Evolutionary conservation across 2,329 filamentous ascomycete species (phyloP), one percentile per base, ranked within the genome.

Genomic region (Cladosporium colombiae): DNA sequence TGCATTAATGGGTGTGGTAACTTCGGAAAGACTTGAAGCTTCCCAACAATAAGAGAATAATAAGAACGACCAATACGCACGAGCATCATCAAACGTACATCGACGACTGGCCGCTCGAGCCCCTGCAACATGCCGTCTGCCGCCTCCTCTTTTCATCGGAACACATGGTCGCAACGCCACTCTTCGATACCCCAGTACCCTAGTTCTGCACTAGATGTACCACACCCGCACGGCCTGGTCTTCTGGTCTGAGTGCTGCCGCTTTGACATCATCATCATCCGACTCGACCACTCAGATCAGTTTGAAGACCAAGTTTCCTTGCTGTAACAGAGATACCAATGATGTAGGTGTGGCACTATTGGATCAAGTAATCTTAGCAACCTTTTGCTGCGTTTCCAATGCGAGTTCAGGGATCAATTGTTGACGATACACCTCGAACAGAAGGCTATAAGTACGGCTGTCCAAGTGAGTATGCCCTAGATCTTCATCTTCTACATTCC

Each of bases 211-310:
- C 33, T 56, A 56, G 29, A 56, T 13, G 25, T 13, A 18, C 25
- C 29, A 33, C 29, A 4, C 23, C 4, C 25, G 56, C 25, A 46
- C 56, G 37, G 37, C 23, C 56, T 59, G 37, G 31, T 10, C 52
- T 33, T 31, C 14, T 1, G 27, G 52, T 46, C 52, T 33, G 52
- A 7, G 11, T 21, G 35, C 29, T 37, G 33, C 40, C 3, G n/a
- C 56, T 46, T 59, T 59, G 33, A 59, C 56, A 59, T 59, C 56
- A 59, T 59, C 35, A 37, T 59, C 56, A 37, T 59, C 35, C 56
- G 35, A 40, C 23, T 10, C n/a, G 33, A 27, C 55, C 55, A 57
- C 55, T 57, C 31, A 57, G 56, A 59, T 29, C 35, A 46, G 55
- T 59, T 37, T 57, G 21, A 25, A 21, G 27, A 59, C 33, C 56